Evolutionary conservation across 176 grass and related monocot species (phyloP), one percentile per base, ranked within the genome.

Genomic region (Tillandsia leiboldiana): DNA sequence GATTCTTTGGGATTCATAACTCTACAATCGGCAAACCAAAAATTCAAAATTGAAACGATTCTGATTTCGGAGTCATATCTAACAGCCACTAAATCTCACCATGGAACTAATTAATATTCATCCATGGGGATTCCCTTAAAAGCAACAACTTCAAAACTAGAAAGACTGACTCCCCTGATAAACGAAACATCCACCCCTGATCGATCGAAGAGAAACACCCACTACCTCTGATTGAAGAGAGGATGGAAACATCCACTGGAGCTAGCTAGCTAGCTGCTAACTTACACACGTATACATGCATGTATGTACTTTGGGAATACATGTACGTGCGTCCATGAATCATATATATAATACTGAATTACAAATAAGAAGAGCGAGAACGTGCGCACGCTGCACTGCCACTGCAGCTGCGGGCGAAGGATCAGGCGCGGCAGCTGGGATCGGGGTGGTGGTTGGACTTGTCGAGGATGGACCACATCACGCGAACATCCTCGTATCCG

Each of bases 401-500:
- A n/a, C 11, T 56, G 13, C 53, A n/a, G 10, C 15, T 13, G 11
- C 10, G 0, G 53, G n/a, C 14, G 13, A 56, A 17, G 7, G n/a
- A 57, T 57, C n/a, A 17, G 8, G 14, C 1, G 22, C 8, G 22
- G 17, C 2, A 20, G n/a, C 56, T 61, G 22, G 0, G 15, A 42
- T 75, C 22, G 53, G 12, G 8, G 12, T 8, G 4, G 48, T 75
- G 15, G 13, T 4, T 63, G 0, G 75, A 62, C 1, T 61, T 69
- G 52, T 78, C 15, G 50, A 78, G 75, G 51, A 78, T 70, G 49
- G 75, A 78, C 66, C 75, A 78, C 75, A 78, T 78, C 9, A 78
- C 66, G 13, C 10, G 75, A 28, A 78, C 75, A 22, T 78, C 75
- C 51, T 78, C 75, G 15, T 78, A 78, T 13, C 50, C 27, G 27